Conservation (phyloP, 257 asterid species). For the Thymus mandschuricus region DNA sequence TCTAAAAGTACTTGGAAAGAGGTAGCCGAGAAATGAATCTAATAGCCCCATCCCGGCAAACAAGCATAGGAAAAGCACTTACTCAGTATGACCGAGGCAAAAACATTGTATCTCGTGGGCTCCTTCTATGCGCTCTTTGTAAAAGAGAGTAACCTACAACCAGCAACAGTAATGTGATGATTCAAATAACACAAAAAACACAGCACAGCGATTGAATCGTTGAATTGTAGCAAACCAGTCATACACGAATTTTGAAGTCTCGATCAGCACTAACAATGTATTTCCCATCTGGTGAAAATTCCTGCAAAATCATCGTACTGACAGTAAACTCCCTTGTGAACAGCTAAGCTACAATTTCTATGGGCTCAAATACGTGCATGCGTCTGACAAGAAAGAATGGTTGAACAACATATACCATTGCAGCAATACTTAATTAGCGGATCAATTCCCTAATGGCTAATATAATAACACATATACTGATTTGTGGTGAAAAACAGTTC, state of each 20-base stretch:
- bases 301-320: conserved; percentile 50
- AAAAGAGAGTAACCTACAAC: conserved; percentile 76
- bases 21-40: neutral
- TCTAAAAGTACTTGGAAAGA: neutral
- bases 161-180: conserved; percentile 32
- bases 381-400: neutral
- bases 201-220: conserved; percentile 3
- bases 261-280: conserved; percentile 87
- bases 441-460: neutral
- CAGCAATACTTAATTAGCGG: neutral
- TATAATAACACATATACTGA: neutral
- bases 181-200: conserved; percentile 15
- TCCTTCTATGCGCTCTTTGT: conserved; percentile 72
- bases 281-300: conserved; percentile 77
- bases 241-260: conserved; percentile 96
- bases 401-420: neutral
- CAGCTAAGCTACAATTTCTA: neutral
- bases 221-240: conserved; percentile 17
- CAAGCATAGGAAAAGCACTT: conserved; percentile 36
- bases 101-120: conserved; percentile 87
- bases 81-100: conserved; percentile 98
- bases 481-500: neutral
- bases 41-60: conserved; percentile 8
- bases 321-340: conserved; percentile 13
- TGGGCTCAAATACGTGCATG: neutral